phyloP scores from a whole-genome alignment of 1,284 basidiomycete genomes.

The Cryptococcus hybrid region DNA sequence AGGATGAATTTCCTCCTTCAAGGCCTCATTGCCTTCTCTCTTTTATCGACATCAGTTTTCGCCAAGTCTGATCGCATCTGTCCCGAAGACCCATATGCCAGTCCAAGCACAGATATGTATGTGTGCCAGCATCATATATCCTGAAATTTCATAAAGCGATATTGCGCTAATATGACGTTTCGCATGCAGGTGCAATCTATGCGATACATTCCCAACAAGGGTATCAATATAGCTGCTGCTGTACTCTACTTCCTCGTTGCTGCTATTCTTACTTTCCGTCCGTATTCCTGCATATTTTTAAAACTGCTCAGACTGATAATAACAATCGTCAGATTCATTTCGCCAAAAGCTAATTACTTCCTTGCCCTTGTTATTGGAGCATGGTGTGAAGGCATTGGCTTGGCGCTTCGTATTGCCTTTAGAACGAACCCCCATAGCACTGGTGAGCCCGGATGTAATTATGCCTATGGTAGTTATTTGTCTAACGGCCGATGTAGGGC shows the following conservation, averaged over 20 bases:
- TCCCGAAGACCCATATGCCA: constrained; percentile 10
- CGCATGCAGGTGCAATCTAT: constrained; percentile 40
- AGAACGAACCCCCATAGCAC: constrained; percentile 28
- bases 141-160: no score
- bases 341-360: constrained; percentile 61
- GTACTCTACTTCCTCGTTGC: constrained; percentile 56
- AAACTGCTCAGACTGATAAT: background rate
- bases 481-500: constrained; percentile 5
- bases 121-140: background rate
- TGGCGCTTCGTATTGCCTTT: constrained; percentile 49
- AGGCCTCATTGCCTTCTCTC: background rate
- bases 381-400: constrained; percentile 55
- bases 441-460: constrained; percentile 23
- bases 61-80: constrained; percentile 5
- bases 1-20: background rate
- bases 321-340: constrained; percentile 9
- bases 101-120: constrained; percentile 8
- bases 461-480: background rate
- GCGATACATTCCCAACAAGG: constrained; percentile 62
- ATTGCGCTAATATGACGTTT: background rate
- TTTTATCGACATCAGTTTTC: background rate
- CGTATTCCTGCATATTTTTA: constrained; percentile 22
- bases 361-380: constrained; percentile 62
- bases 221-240: constrained; percentile 59
- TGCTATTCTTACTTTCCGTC: constrained; percentile 55